Base-by-base conservation (phyloP, 441 rosid species). In the Populus hybrid region DNA sequence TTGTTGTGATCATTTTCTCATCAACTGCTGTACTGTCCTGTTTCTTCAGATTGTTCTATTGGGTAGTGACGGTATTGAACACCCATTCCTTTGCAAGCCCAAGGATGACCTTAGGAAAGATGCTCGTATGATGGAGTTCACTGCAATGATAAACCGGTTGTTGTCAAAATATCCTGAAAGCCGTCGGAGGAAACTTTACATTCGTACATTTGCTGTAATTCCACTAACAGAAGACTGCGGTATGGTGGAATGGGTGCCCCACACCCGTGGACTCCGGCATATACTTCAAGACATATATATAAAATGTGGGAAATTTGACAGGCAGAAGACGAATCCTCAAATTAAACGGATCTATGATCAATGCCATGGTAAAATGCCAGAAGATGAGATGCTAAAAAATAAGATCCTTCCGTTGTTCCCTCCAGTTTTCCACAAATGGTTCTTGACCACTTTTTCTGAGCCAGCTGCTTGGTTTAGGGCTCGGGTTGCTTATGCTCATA, bases 391-490 rank as follows among this genome's bases (percentile, higher is more conserved):
- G 98, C 87, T 97, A 82, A 95, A 93, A 91, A 85, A 82, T 80
- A 97, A 90, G 85, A 91, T 95, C 83, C 98, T 97, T 82, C 99
- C 98, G 4, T 89, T 95, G 95, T 97, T 97, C 83, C 97, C 97
- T 75, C 99, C 99, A 21, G 89, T 97, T 78, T 93, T 95, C 88
- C 99, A 95, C 84, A 94, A 86, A 83, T 97, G 99, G 99, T 95
- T 95, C 84, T 81, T 97, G 87, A 89, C 92, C 79, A 97, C 97
- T 42, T 97, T 97, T 87, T 95, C 99, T 66, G 99, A 97, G 90
- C 98, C 99, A 23, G 99, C 99, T 82, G 99, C 99, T 79, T 97
- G 99, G 99, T 97, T 95, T 85, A 90, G 99, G 86, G 97, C 99
- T 74, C 95, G 98, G 70, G 89, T 93, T 80, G 95, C 98, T 76